phyloP scores from a whole-genome alignment of 192 early-diverging fungal species.

The Podila verticillata region DNA sequence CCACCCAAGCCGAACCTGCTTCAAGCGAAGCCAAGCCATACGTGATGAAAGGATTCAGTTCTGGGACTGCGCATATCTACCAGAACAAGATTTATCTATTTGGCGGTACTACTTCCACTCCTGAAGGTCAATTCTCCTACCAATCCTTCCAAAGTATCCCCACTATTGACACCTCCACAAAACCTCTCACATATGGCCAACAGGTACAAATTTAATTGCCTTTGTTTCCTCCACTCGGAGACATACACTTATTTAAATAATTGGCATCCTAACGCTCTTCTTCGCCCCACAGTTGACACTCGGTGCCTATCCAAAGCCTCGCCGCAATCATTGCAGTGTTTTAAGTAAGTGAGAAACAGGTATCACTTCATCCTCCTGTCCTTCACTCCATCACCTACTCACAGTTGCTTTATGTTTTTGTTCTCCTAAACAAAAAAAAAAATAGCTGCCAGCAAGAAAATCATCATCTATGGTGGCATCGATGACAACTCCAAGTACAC shows the following conservation, averaged over 20 bases:
- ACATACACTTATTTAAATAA: neutral
- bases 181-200: too few species aligned
- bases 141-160: slow-evolving; percentile 27
- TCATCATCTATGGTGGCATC: slow-evolving; percentile 39
- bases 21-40: neutral
- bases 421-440: neutral
- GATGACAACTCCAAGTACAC: slow-evolving; percentile 17
- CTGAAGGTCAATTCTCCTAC: slow-evolving; percentile 10
- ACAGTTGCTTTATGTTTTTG: neutral
- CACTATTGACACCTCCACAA: slow-evolving; percentile 25
- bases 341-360: slow-evolving; percentile 15
- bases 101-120: slow-evolving; percentile 23
- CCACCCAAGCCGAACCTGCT: neutral
- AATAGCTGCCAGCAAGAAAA: slow-evolving; percentile 28
- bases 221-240: neutral
- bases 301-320: slow-evolving; percentile 11
- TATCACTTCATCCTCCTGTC: neutral
- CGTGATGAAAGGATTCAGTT: slow-evolving; percentile 17
- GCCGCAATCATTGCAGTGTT: slow-evolving; percentile 45
- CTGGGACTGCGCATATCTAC: slow-evolving; percentile 23
- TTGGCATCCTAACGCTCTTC: neutral
- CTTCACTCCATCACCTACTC: neutral
- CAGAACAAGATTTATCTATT: slow-evolving; percentile 25
- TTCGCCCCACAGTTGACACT: slow-evolving; percentile 16
- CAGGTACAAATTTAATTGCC: too few species aligned